These are phyloP conservation scores for Dendrobium huoshanense DNA, from an alignment of 106 monocot genomes.

Conservation along the genomic window DNA sequence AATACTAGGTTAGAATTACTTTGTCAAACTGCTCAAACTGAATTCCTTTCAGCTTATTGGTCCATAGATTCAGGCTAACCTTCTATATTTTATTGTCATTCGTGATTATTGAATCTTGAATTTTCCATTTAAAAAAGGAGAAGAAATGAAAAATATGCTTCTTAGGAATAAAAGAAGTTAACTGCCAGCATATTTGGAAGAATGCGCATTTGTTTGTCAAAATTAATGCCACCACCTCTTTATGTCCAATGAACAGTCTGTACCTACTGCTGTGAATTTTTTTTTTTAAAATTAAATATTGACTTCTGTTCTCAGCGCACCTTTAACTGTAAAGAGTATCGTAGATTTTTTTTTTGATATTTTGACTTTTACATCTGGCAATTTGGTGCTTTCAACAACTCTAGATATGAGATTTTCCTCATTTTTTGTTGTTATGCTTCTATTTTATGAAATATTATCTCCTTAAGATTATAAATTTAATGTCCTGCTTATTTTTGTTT, in stretches of 20 bases:
- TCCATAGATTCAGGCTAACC: too few relatives aligned
- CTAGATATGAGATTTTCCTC: not conserved
- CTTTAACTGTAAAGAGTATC: not conserved
- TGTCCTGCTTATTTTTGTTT: conserved; percentile 2
- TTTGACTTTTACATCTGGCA: not conserved
- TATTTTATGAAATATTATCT: not conserved
- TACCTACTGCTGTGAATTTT: not conserved
- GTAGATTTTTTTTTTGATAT: not conserved
- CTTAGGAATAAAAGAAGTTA: too few relatives aligned
- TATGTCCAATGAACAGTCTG: not conserved
- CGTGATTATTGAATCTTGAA: too few relatives aligned
- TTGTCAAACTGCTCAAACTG: too few relatives aligned
- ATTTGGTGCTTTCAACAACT: not conserved
- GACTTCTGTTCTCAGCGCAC: not conserved
- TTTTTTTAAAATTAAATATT: not conserved
- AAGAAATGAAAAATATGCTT: too few relatives aligned
- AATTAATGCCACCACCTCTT: not conserved
- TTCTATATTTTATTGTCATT: too few relatives aligned
- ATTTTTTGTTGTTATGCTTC: not conserved
- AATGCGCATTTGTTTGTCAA: not conserved
- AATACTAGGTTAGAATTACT: too few relatives aligned
- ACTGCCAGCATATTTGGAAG: not conserved
- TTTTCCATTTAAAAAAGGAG: too few relatives aligned
- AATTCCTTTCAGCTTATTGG: too few relatives aligned
- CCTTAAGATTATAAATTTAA: not conserved